These are phyloP conservation scores for Xylariaceae sp. DNA, from an alignment of 2,329 filamentous ascomycete species.

Conservation along the genomic window DNA sequence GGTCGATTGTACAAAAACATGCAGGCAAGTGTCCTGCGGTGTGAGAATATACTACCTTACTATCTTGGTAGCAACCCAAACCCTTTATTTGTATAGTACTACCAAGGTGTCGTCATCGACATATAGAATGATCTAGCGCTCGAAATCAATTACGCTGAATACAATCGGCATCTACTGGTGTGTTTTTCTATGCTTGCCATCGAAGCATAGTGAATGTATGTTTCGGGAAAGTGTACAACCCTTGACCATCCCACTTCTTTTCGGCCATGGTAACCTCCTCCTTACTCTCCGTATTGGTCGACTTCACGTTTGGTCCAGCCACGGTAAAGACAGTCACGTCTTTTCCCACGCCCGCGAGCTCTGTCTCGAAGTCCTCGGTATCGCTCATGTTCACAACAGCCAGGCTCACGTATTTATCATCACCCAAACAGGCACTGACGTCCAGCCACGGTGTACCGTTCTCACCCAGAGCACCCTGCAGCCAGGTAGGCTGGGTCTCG, in stretches of 20 bases:
- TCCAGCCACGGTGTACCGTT: constrained; percentile 64
- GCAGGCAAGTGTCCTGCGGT: no score
- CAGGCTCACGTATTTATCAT: constrained; percentile 57
- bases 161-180: no score
- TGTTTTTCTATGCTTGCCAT: constrained; percentile 28
- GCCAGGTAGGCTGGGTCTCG: constrained; percentile 61
- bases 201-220: constrained; percentile 66
- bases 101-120: no score
- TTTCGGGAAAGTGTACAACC: constrained; percentile 61
- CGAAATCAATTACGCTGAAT: no score
- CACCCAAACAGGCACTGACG: constrained; percentile 56
- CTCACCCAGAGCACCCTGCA: constrained; percentile 49
- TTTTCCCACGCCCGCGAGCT: constrained; percentile 51
- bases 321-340: constrained; percentile 60
- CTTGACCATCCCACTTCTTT: constrained; percentile 59
- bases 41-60: constrained; percentile 3
- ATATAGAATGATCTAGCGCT: no score
- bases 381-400: constrained; percentile 71
- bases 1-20: no score
- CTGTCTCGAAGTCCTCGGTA: constrained; percentile 52
- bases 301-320: constrained; percentile 50
- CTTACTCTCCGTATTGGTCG: constrained; percentile 58
- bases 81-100: constrained; percentile 22
- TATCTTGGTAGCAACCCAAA: background rate
- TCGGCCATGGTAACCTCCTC: constrained; percentile 59